A percentile compares a stretch with the other conserved stretches of the same genome.
Conservation (phyloP, 2,329 filamentous ascomycete genomes). For the Camptophora hylomeconis region DNA sequence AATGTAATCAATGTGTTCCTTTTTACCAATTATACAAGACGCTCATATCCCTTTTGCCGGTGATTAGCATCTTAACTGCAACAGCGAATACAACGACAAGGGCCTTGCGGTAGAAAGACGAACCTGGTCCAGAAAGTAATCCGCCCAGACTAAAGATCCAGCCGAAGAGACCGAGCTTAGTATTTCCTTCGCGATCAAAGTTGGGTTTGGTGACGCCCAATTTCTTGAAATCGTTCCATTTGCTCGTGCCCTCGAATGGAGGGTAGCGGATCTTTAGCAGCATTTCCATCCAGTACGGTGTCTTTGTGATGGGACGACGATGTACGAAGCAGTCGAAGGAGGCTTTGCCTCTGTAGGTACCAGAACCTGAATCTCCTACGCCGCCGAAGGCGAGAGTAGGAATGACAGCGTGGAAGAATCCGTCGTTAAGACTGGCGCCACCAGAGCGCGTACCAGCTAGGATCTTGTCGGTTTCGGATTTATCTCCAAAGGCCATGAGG, state of each 20-base stretch:
- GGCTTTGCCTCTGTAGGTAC: slow-evolving; percentile 65
- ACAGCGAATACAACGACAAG: slow-evolving; percentile 5
- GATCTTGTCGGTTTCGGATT: slow-evolving; percentile 62
- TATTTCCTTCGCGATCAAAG: slow-evolving; percentile 45
- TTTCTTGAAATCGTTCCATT: slow-evolving; percentile 37
- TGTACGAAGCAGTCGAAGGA: slow-evolving; percentile 51
- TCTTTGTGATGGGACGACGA: slow-evolving; percentile 44
- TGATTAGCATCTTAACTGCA: slow-evolving; percentile 5
- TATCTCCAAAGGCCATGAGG: slow-evolving; percentile 73
- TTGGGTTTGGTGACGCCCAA: slow-evolving; percentile 42
- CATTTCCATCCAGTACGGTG: slow-evolving; percentile 47
- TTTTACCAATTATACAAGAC: too few relatives aligned
- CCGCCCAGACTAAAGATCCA: slow-evolving; percentile 16
- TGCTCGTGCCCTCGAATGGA: slow-evolving; percentile 39
- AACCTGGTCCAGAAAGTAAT: slow-evolving; percentile 6
- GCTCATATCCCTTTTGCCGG: too few relatives aligned
- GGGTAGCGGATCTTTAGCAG: slow-evolving; percentile 47
- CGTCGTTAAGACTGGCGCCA: slow-evolving; percentile 45
- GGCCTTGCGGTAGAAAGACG: slow-evolving; percentile 2
- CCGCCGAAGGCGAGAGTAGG: slow-evolving; percentile 68
- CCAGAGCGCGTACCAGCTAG: slow-evolving; percentile 52
- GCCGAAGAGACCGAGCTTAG: slow-evolving; percentile 13
- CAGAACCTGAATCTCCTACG: slow-evolving; percentile 65
- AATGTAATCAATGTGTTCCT: too few relatives aligned
- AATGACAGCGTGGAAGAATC: slow-evolving; percentile 58